Conservation (phyloP, 805 yeast species). For the Saccharomyces cerevisiae region DNA sequence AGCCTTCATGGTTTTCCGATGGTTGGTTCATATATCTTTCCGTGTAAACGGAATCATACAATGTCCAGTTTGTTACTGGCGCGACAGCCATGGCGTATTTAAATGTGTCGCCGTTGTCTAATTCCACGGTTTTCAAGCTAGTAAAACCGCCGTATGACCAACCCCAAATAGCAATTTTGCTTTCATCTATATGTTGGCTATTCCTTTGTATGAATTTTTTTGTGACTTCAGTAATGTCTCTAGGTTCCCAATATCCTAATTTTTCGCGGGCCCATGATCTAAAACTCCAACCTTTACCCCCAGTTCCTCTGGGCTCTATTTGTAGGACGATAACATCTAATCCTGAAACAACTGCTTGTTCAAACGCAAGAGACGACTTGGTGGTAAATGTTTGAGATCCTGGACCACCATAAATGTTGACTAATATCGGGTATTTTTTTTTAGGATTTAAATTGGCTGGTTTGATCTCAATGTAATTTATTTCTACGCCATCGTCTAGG, state of each 20-base stretch:
- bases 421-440: conserved; percentile 53
- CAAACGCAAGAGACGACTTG: conserved; percentile 43
- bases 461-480: conserved; percentile 52
- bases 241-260: conserved; percentile 71
- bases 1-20: conserved; percentile 39
- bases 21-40: conserved; percentile 68
- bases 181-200: conserved; percentile 39
- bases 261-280: conserved; percentile 46
- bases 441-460: conserved; percentile 48
- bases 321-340: conserved; percentile 54
- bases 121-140: conserved; percentile 65
- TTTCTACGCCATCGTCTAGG: conserved; percentile 32
- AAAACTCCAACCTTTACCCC: conserved; percentile 66
- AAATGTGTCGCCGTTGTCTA: conserved; percentile 53
- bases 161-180: conserved; percentile 69
- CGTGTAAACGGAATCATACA: conserved; percentile 71
- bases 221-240: conserved; percentile 51
- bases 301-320: conserved; percentile 78
- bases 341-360: conserved; percentile 49
- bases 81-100: conserved; percentile 77
- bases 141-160: conserved; percentile 85
- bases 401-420: conserved; percentile 73
- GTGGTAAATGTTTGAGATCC: conserved; percentile 56
- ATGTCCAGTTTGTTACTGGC: conserved; percentile 73
- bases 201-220: conserved; percentile 40